phyloP scores from a whole-genome alignment of 331 rosid genomes.

The Stylosanthes scabra region DNA sequence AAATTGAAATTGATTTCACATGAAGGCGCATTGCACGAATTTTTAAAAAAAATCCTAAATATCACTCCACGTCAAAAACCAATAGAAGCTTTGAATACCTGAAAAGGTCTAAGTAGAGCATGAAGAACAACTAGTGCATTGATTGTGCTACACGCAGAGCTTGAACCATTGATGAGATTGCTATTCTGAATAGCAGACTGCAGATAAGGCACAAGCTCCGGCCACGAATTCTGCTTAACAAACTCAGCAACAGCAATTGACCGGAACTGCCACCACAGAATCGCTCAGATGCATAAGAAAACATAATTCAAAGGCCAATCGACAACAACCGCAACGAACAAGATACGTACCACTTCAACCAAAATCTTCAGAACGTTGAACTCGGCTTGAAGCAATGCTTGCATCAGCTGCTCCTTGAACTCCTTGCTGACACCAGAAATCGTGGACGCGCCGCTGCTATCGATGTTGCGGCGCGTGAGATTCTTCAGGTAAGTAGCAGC shows the following conservation, averaged over 20 bases:
- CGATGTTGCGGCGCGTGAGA: slow-evolving; percentile 66
- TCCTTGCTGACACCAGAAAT: slow-evolving; percentile 71
- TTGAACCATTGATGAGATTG: slow-evolving; percentile 51
- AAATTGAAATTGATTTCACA: background rate
- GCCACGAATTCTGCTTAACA: slow-evolving; percentile 74
- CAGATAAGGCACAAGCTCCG: slow-evolving; percentile 75
- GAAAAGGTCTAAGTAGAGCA: slow-evolving; percentile 85
- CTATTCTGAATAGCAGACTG: slow-evolving; percentile 74
- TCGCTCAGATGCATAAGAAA: slow-evolving; percentile 2
- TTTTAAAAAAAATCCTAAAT: background rate
- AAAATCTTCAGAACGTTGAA: slow-evolving; percentile 67
- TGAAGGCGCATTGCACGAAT: background rate
- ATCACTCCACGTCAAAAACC: slow-evolving; percentile 5
- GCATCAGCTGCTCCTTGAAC: slow-evolving; percentile 79
- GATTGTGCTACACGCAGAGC: slow-evolving; percentile 60
- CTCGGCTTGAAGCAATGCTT: slow-evolving; percentile 70
- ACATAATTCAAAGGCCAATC: background rate
- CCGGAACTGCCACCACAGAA: slow-evolving; percentile 63
- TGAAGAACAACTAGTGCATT: slow-evolving; percentile 74
- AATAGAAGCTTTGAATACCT: slow-evolving; percentile 49
- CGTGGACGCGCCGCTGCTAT: slow-evolving; percentile 38
- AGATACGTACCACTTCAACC: slow-evolving; percentile 69
- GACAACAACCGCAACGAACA: background rate
- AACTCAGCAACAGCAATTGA: slow-evolving; percentile 63
- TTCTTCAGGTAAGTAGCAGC: slow-evolving; percentile 86